Base-by-base conservation (phyloP, 2,329 filamentous ascomycete species). In the Nigrospora osmanthi region DNA sequence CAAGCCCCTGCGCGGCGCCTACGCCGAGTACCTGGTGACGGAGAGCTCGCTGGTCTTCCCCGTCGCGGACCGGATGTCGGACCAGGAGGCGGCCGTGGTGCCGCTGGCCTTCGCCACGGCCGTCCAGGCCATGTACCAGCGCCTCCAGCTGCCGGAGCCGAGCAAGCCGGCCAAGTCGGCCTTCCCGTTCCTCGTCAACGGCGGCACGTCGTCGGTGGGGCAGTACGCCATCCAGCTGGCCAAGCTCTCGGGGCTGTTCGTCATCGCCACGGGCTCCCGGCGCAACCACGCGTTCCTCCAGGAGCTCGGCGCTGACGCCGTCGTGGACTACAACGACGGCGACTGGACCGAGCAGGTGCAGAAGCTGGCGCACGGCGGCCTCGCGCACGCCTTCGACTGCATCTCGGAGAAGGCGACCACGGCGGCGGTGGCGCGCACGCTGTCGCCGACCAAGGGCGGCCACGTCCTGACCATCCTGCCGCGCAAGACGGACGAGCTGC, bases 281-380 rank as follows among this genome's bases (percentile, higher is more conserved):
- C 47, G 48, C 37, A 57, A 60, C 48, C 57, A 58, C 41, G 54
- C 48, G 13, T 37, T 56, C 11, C 52, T 61, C 6, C 50, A 42
- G 33, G 44, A 49, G 6, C 47, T 56, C 2, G 57, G 58, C 32
- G 57, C 53, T 6, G 57, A 61, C 30, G 55, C 49, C 14, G 51
- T 52, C 5, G 44, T 61, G n/a, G 57, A 61, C 42, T 61, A 61
- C 57, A 70, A 68, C 5, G 65, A 77, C 35, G 58, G 66, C 6
- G 63, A 69, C 28, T 70, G 75, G 61, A 63, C 69, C 14, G 65
- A 65, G 5, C 64, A 79, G 51, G 82, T 88, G 23, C 81, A 82
- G 64, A 75, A 75, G 51, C 57, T 89, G 35, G 81, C 76, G 5
- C 81, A 81, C 0, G 79, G 83, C 51, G 74, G 74, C 1, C 54